These are phyloP conservation scores for Odontarrhena argentea DNA, from an alignment of 345 rosid species.

Conservation along the genomic window DNA sequence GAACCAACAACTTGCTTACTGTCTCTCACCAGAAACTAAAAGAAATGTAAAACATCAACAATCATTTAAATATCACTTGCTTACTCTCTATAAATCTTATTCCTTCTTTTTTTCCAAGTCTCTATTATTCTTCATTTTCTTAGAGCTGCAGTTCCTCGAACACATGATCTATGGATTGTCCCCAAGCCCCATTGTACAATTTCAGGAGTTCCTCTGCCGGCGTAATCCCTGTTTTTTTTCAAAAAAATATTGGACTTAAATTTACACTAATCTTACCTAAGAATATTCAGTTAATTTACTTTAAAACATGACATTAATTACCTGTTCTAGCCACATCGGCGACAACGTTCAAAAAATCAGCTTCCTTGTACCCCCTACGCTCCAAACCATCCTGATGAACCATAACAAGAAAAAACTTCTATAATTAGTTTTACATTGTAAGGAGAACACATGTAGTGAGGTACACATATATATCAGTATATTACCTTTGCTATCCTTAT, in stretches of 20 bases:
- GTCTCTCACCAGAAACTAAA: no score
- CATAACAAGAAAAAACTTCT: background rate
- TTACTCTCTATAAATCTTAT: no score
- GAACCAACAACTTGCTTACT: no score
- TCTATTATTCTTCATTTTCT: background rate
- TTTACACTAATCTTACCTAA: slow-evolving; percentile 3
- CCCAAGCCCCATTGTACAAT: slow-evolving; percentile 67
- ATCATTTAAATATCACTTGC: no score
- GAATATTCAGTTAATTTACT: background rate
- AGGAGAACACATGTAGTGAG: background rate
- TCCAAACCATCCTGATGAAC: slow-evolving; percentile 82
- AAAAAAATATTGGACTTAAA: background rate
- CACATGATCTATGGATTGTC: slow-evolving; percentile 63
- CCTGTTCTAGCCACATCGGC: slow-evolving; percentile 83
- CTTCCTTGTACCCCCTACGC: slow-evolving; percentile 82
- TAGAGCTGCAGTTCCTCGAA: slow-evolving; percentile 61
- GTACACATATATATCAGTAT: slow-evolving; percentile 3
- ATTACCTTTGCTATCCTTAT: slow-evolving; percentile 70
- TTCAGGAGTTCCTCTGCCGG: slow-evolving; percentile 82
- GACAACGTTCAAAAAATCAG: slow-evolving; percentile 68
- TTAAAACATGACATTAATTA: slow-evolving; percentile 37
- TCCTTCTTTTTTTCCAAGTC: no score
- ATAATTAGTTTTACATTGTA: background rate
- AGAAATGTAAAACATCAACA: no score
- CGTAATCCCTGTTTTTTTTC: slow-evolving; percentile 55